Evolutionary conservation across 768 basidiomycete species (phyloP).

Genomic region (Lentinula edodes): DNA sequence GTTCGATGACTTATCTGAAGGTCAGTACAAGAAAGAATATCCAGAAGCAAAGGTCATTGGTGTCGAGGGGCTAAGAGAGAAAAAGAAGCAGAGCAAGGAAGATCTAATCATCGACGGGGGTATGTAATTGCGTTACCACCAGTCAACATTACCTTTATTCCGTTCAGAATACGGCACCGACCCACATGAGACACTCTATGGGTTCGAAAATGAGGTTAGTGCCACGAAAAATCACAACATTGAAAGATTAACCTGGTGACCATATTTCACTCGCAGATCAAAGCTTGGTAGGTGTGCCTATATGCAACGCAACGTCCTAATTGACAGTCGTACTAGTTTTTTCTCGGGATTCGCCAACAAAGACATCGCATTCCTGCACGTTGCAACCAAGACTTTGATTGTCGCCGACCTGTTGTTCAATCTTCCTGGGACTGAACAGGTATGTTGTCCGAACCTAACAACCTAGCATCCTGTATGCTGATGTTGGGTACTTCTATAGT

Average conservation of each 20-base stretch:
- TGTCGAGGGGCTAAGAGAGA: conserved; percentile 47
- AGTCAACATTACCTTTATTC: background rate
- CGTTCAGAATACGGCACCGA: conserved; percentile 57
- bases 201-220: conserved; percentile 65
- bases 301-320: background rate
- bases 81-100: conserved; percentile 46
- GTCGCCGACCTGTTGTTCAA: conserved; percentile 69
- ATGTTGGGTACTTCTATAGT: conserved; percentile 19
- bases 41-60: conserved; percentile 69
- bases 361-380: conserved; percentile 63
- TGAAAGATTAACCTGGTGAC: background rate
- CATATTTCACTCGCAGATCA: conserved; percentile 29
- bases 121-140: conserved; percentile 20
- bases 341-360: conserved; percentile 50
- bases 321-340: conserved; percentile 26
- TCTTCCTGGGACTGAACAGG: conserved; percentile 59
- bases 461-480: background rate
- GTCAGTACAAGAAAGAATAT: conserved; percentile 64
- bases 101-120: conserved; percentile 59
- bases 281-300: conserved; percentile 36
- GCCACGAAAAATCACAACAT: background rate
- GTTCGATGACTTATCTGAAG: conserved; percentile 24
- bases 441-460: conserved; percentile 8
- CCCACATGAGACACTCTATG: conserved; percentile 59
- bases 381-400: conserved; percentile 48